Base-by-base conservation (phyloP, 805 yeast genomes). In the Ogataea paraovalis region DNA sequence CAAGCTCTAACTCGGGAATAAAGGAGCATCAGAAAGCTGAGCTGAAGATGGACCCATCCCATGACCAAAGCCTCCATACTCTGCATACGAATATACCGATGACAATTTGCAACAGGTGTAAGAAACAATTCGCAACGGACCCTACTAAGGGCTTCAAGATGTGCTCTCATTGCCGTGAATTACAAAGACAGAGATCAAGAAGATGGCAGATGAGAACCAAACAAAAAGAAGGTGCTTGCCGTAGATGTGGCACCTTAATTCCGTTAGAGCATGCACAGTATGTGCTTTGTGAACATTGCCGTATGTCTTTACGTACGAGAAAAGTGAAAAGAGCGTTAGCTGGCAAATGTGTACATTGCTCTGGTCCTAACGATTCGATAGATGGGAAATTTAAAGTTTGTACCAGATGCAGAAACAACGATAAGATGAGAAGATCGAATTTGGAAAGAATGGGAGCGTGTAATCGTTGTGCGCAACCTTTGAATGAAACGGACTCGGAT, bases 291-390 rank as follows among this genome's bases (percentile, higher is more conserved):
- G 80, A 81, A 4, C 71, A 70, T 39, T 83, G 88, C 56, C 69
- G 88, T 38, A 72, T 69, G 54, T 73, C 75, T 36, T 66, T 82
- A 28, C 67, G 87, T 51, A 66, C 74, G 2, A 67, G 80, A 41
- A 83, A 83, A 57, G 79, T 80, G 0, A 73, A 71, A 45, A 67
- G 88, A 37, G 84, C 79, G 5, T 79, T 80, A 12, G 75, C 73
- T 53, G 87, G 88, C 0, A 75, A 75, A 55, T 83, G 88, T 65
- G 85, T 83, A 14, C 87, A 83, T 58, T 83, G 88, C 51, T 71
- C 82, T 1, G 85, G 86, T 2, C 80, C 82, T 7, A 73, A 73
- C 45, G 75, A 72, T 33, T 56, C 65, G 16, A 60, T 72, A 6
- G 73, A 70, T 46, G 68, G 74, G 1, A 71, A 69, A 44, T 82